A percentile compares a stretch with the other conserved stretches of the same genome.
These are phyloP conservation scores for Wallacemonas collosoma DNA, from an alignment of 208 protist genomes.

Conservation along the genomic window DNA sequence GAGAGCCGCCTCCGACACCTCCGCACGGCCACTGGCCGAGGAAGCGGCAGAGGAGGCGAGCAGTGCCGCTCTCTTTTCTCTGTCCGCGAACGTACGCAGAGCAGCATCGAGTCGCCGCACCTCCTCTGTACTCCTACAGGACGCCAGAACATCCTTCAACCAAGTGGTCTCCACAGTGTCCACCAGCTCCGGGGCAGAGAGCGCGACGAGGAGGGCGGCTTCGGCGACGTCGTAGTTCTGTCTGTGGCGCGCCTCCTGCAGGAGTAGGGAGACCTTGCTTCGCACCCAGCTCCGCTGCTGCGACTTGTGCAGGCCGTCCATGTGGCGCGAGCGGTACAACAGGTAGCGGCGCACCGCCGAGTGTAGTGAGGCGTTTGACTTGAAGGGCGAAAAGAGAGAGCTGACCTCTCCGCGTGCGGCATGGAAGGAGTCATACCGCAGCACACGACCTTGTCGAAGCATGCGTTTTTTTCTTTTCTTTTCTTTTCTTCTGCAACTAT, in stretches of 20 bases:
- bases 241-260: constrained; percentile 62
- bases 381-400: constrained; percentile 46
- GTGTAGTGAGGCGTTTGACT: constrained; percentile 35
- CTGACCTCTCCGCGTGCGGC: constrained; percentile 41
- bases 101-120: constrained; percentile 41
- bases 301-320: constrained; percentile 20
- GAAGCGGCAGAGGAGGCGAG: not conserved
- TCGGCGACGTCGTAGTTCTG: constrained; percentile 45
- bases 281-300: constrained; percentile 61
- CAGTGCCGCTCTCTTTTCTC: not conserved
- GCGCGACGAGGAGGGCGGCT: constrained; percentile 42
- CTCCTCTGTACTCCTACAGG: constrained; percentile 50
- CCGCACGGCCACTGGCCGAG: too few relatives aligned
- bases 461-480: not conserved
- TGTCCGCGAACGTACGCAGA: constrained; percentile 21
- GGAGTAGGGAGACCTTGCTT: constrained; percentile 48
- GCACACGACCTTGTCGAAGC: not conserved
- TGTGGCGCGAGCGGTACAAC: constrained; percentile 20
- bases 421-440: constrained; percentile 56
- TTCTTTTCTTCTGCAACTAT: not conserved
- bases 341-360: constrained; percentile 43
- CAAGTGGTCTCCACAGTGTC: constrained; percentile 54
- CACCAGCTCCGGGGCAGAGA: constrained; percentile 28
- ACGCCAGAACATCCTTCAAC: constrained; percentile 65
- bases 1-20: not conserved